Evolutionary conservation across 1,139 yeast species (phyloP), one percentile per base, ranked within the genome.

Genomic region (Sugiyamaella castrensis): DNA sequence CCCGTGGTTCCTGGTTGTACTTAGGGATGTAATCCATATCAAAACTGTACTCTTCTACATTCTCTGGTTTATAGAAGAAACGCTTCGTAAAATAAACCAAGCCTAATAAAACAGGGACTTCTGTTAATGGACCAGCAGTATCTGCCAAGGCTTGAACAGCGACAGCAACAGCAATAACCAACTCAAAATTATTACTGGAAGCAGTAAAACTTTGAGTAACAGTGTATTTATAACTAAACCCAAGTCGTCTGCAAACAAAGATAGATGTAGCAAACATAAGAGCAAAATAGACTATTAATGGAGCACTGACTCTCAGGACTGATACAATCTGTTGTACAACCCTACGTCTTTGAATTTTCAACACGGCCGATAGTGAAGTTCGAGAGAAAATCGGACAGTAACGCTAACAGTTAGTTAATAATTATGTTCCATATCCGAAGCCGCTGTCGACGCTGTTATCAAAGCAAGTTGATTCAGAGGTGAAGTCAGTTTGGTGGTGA

Each of bases 191-290:
- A 59, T 80, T 80, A 4, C 81, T 75, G 2, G 82, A 76, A 15
- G 83, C 82, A 1, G 83, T 79, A 55, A 80, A 80, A 10, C 78
- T 68, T 56, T 79, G 84, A 2, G 82, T 75, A 24, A 73, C 68
- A 2, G 74, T 71, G 39, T 70, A 67, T 8, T 67, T 58, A 59
- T 77, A 80, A 13, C 64, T 57, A 74, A 60, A 15, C 67, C 57
- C 55, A 70, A 68, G 34, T 52, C 41, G 35, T 55, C 28, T 54
- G 32, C 60, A 52, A 24, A 57, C 36, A 15, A 28, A 43, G 54
- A 79, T 72, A 0, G 77, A 70, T 0, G 72, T 72, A 55, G 72
- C 71, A 75, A 80, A 80, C 43, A 75, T 66, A 27, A 77, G 58
- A n/a, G 70, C 43, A 58, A 80, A 80, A 59, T 80, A 80, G 5